Percentiles rank a stretch among this genome's conserved stretches.
phyloP scores from a whole-genome alignment of 2,329 filamentous ascomycete species.

The Fusarium nurragi region DNA sequence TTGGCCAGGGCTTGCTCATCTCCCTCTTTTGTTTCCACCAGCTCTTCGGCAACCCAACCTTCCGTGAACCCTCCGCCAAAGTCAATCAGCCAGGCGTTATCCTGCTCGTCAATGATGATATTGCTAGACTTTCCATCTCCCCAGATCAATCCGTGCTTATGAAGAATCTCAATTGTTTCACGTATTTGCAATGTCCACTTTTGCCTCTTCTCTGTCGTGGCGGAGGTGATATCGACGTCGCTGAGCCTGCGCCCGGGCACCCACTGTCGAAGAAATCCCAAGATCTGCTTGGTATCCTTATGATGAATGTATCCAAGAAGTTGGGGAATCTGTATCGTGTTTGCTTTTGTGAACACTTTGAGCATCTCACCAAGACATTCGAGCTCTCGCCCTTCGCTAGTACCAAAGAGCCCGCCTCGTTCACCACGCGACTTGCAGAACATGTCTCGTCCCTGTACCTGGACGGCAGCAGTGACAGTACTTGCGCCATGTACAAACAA shows the following conservation, averaged over 20 bases:
- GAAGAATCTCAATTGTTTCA: accelerated
- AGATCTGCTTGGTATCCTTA: neutral
- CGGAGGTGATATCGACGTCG: accelerated
- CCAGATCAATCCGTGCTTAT: neutral
- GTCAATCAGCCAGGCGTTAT: neutral
- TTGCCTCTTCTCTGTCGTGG: accelerated
- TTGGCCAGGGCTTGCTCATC: neutral
- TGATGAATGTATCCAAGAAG: neutral
- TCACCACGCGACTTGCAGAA: neutral
- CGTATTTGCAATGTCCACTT: neutral
- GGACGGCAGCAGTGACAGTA: neutral
- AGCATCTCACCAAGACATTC: neutral
- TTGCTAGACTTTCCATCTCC: neutral
- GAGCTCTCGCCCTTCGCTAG: neutral
- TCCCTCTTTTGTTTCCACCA: neutral
- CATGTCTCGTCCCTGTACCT: neutral
- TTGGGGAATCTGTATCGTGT: neutral
- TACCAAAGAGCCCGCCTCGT: neutral
- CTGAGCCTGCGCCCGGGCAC: neutral
- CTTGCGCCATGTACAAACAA: accelerated
- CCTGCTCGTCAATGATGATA: neutral
- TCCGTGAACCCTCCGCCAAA: neutral
- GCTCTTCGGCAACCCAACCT: neutral
- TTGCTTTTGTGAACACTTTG: neutral
- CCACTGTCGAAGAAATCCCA: neutral